Base-by-base conservation (phyloP, 768 basidiomycete genomes). In the Rhodotorula diobovata region DNA sequence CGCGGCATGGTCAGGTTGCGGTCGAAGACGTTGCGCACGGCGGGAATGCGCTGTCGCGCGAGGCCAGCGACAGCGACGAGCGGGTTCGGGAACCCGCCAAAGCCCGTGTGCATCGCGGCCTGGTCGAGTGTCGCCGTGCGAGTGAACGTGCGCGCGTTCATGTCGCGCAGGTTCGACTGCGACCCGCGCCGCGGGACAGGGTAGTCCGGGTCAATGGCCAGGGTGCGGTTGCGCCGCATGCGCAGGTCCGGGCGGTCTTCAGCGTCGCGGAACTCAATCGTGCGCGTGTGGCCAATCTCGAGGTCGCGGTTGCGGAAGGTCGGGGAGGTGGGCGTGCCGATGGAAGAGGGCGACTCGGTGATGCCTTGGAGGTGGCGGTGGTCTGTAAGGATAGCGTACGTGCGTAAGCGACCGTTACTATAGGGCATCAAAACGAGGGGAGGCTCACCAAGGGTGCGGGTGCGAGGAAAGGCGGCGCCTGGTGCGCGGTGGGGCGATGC, bases 1-100 rank as follows among this genome's bases (percentile, higher is more conserved):
- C 83, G 82, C 9, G 90, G 90, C 28, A 94, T 85, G 2, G 92
- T 94, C 48, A 93, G 72, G 0, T 89, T 91, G 57, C 86, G 85
- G 18, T 84, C 85, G 43, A 95, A 79, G 51, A 81, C 85, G 57
- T 82, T 84, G 53, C 85, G 81, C 32, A 88, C 68, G 15, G 84
- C 79, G 0, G 93, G 94, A 61, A 93, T 90, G 43, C 88, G 79
- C 35, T 81, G 81, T 18, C 81, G 72, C 39, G 91, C 80, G 3
- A 89, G 69, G 18, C 77, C 79, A 7, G 81, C 84, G 21, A 87
- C 67, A 28, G 82, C 66, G 34, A 79, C 68, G 66, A 79, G 55
- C 16, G 81, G 77, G 62, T 80, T 79, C 30, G 83, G 80, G 77
- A 83, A 82, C 15, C 82, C 80, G 59, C 81, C 77, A 74, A 81